Evolutionary conservation across 202 grass and related monocot genomes (phyloP).

Genomic region (Brachypodium distachyon): DNA sequence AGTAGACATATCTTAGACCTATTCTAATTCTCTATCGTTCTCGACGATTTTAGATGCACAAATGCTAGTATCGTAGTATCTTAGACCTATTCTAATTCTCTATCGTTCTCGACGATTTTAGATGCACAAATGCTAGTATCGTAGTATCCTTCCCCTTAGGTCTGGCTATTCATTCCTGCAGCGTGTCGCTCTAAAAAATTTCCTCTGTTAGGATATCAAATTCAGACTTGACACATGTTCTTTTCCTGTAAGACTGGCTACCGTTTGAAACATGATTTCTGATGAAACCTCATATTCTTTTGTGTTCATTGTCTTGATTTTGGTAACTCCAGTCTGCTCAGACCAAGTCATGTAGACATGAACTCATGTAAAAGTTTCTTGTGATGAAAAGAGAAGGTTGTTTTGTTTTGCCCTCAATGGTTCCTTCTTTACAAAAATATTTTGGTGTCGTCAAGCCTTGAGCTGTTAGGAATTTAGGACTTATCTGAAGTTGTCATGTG

Average conservation of each 20-base stretch:
- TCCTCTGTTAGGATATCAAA: not conserved
- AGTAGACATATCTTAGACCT: slow-evolving; percentile 35
- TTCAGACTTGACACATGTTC: not conserved
- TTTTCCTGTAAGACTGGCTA: not conserved
- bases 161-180: not conserved
- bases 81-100: slow-evolving; percentile 44
- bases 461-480: not conserved
- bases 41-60: slow-evolving; percentile 24
- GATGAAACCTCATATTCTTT: not conserved
- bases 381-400: not conserved
- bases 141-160: not conserved
- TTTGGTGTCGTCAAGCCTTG: not conserved
- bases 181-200: not conserved
- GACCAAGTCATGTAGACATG: not conserved
- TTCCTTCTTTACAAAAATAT: not conserved
- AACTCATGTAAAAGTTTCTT: not conserved
- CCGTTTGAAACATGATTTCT: not conserved
- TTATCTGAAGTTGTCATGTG: not conserved
- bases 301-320: not conserved
- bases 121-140: not conserved
- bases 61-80: no score
- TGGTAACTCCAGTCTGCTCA: not conserved
- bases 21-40: slow-evolving; percentile 49
- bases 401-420: not conserved
- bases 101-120: slow-evolving; percentile 32